Evolutionary conservation across 2,329 filamentous ascomycete species (phyloP), one percentile per base, ranked within the genome.

Genomic region (Penicillium oxalicum): DNA sequence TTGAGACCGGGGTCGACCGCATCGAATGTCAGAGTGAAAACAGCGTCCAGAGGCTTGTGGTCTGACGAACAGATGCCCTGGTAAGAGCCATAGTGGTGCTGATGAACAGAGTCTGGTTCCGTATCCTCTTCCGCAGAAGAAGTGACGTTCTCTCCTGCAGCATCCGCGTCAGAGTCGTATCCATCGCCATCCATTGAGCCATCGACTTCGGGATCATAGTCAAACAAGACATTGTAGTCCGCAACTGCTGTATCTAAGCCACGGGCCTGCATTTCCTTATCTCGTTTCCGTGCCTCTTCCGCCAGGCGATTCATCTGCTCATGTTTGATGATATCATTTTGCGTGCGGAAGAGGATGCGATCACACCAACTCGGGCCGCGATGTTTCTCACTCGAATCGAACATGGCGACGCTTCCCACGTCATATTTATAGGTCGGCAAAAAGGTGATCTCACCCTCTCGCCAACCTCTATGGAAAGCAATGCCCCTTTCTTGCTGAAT

Each of bases 381-480:
- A 55, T 85, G 85, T 73, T 98, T 98, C 65, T 97, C 93, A 57
- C 91, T 95, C 0, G 91, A 89, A 70, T 98, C 94, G 65, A 96
- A 98, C 28, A 90, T 79, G 2, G 88, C 88, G 29, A 95, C 82
- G 28, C 87, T 95, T n/a, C 93, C 93, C 27, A 95, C 77, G 61
- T 98, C 94, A 59, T 98, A 98, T 68, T 98, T 98, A 70, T 98
- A 98, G 0, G 93, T 94, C 1, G 93, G 93, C 12, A 97, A 67
- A 62, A 98, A 98, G 1, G 81, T 81, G 48, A 98, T 91, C 0
- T 82, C 77, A 0, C 91, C 93, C 74, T 98, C 93, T 44, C 80
- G 79, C 91, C 93, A 98, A 1, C 91, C 91, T 53, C 95, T 88
- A 51, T 95, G 82, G 53, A 98, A 95, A 0, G 84, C 83, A 63